phyloP scores from a whole-genome alignment of 768 basidiomycete genomes.

The Panaeolus cyanescens region DNA sequence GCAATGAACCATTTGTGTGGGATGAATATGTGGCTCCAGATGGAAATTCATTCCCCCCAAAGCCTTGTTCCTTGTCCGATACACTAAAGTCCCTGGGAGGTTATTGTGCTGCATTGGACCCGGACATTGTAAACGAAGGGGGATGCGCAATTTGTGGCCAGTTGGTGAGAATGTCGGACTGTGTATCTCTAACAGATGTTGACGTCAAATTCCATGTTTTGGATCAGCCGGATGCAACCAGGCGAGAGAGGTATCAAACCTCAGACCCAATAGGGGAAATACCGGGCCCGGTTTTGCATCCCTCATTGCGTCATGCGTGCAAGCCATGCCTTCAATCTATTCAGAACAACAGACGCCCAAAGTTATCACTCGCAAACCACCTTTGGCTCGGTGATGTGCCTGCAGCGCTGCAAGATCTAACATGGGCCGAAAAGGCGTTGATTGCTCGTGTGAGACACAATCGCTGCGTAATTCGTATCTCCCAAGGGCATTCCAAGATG shows the following conservation, averaged over 20 bases:
- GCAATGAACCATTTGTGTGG: too few relatives aligned
- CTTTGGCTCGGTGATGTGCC: conserved; percentile 38
- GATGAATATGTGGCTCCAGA: too few relatives aligned
- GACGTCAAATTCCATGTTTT: conserved; percentile 8
- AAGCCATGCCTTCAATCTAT: too few relatives aligned
- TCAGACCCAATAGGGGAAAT: too few relatives aligned
- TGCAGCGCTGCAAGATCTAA: conserved; percentile 20
- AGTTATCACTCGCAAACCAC: conserved; percentile 28
- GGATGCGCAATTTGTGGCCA: conserved; percentile 33
- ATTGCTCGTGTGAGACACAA: conserved; percentile 26
- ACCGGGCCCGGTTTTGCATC: too few relatives aligned
- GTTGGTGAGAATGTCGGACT: conserved; percentile 7
- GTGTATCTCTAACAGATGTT: conserved; percentile 18
- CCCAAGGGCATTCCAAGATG: conserved; percentile 27
- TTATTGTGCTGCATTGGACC: neutral
- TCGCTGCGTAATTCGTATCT: conserved; percentile 27
- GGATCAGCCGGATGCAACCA: too few relatives aligned
- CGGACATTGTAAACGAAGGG: conserved; percentile 20
- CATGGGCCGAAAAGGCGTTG: conserved; percentile 27
- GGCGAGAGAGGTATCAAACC: too few relatives aligned
- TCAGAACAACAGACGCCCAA: too few relatives aligned
- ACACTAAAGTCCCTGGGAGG: neutral
- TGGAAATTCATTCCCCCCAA: too few relatives aligned
- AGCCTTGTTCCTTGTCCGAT: too few relatives aligned
- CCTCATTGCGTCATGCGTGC: too few relatives aligned